Evolutionary conservation across 2,329 filamentous ascomycete species (phyloP), one percentile per base, ranked within the genome.

Genomic region (Rachicladosporium sp.): DNA sequence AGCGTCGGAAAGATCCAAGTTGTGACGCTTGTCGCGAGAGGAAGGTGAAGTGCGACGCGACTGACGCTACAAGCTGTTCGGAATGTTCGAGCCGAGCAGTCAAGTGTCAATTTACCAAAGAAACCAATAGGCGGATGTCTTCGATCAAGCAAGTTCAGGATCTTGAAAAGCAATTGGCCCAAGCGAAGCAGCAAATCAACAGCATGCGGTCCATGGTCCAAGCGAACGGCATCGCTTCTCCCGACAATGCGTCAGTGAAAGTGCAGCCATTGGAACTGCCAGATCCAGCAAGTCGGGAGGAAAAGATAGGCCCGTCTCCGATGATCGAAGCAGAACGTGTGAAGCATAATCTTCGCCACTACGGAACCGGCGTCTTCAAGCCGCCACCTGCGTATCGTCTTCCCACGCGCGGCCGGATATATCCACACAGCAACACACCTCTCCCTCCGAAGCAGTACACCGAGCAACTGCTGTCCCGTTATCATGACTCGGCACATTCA

Each of bases 61-160:
- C 91, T 10, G 91, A 96, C 59, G 94, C 85, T 11, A 80, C 84
- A 8, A 94, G 89, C 63, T 98, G 91, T 61, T 95, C 91, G 2
- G 91, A 98, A 64, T 98, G 91, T 65, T 91, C 86, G 4, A 95
- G 88, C 59, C 80, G 91, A 48, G 93, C 89, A 57, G 89, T 96
- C 48, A 93, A 93, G 61, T 98, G 91, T 58, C 89, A 96, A 57
- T 98, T 98, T 59, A 98, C 91, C 36, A 98, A 98, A 65, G 91
- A 98, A 63, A 98, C 91, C 9, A 98, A 98, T 60, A 76, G 91
- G 43, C 78, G 91, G 46, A 98, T 98, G 91, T 96, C 91, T 11
- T 96, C 89, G 1, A 96, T 96, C 65, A 98, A 96, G 74, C 91
- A 95, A 68, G 84, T 96, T 8, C 91, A 96, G 63, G 91, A 98